These are phyloP conservation scores for Fulvia fulva DNA, from an alignment of 2,329 filamentous ascomycete genomes.

Conservation along the genomic window DNA sequence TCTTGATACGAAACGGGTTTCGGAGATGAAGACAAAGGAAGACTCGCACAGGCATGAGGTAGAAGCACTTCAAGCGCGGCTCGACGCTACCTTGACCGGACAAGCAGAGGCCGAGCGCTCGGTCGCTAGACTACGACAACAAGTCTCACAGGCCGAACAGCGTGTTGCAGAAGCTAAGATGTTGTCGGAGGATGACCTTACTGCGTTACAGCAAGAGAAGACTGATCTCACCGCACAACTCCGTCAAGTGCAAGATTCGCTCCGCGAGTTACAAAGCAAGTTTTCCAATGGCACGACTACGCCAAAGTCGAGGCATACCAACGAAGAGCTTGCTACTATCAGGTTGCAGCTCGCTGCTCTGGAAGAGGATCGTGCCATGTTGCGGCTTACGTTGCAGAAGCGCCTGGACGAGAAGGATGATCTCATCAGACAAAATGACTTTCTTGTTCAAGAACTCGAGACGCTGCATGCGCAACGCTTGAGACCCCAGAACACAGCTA, in stretches of 20 bases:
- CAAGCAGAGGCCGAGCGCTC: conserved; percentile 25
- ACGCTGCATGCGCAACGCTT: conserved; percentile 22
- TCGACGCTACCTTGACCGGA: conserved; percentile 26
- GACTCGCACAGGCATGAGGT: conserved; percentile 15
- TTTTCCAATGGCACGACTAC: conserved; percentile 7
- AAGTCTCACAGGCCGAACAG: conserved; percentile 20
- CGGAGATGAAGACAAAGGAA: conserved; percentile 12
- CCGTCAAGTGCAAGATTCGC: conserved; percentile 14
- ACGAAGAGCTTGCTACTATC: conserved; percentile 19
- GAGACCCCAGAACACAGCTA: conserved; percentile 3
- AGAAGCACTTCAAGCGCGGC: conserved; percentile 22
- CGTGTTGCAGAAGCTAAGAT: conserved; percentile 17
- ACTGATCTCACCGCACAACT: conserved; percentile 20
- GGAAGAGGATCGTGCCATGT: conserved; percentile 23
- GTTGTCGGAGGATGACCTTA: conserved; percentile 13
- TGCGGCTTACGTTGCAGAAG: conserved; percentile 21
- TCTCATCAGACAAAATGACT: conserved; percentile 27
- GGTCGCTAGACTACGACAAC: conserved; percentile 18
- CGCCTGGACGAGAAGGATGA: conserved; percentile 27
- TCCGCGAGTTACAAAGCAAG: conserved; percentile 16
- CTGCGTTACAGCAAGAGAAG: conserved; percentile 16
- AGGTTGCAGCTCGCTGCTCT: conserved; percentile 19
- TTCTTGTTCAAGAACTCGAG: conserved; percentile 29
- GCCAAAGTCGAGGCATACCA: conserved; percentile 4
- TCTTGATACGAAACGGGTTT: conserved; percentile 10